These are phyloP conservation scores for Cytospora schulzeri DNA, from an alignment of 2,329 filamentous ascomycete genomes.

Conservation along the genomic window DNA sequence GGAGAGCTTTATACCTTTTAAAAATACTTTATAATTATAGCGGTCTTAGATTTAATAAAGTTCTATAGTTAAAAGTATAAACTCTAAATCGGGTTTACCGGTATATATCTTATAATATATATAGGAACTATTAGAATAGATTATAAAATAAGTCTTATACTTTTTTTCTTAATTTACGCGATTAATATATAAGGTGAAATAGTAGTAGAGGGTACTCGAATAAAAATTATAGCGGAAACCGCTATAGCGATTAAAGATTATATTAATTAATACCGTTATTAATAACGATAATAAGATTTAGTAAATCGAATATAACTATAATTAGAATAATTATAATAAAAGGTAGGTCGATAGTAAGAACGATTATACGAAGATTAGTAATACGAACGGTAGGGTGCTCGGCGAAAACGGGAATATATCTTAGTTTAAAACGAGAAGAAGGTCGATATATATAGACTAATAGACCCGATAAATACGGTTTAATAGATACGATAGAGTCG, in stretches of 20 bases:
- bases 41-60: no score
- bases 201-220: not conserved
- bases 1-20: not conserved
- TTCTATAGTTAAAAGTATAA: not conserved
- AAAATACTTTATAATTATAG: not conserved
- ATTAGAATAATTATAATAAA: not conserved
- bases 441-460: not conserved
- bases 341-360: not conserved
- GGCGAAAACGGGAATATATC: not conserved
- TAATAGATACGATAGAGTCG: not conserved
- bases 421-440: not conserved
- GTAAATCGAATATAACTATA: not conserved
- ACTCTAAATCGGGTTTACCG: not conserved
- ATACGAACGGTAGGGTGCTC: not conserved
- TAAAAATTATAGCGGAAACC: not conserved
- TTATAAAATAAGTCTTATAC: not conserved
- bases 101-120: not conserved
- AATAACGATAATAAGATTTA: not conserved
- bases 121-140: not conserved
- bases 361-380: not conserved
- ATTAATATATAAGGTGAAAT: not conserved
- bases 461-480: no score
- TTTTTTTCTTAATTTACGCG: not conserved
- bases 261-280: not conserved
- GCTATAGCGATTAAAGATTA: not conserved